Base-by-base conservation (phyloP, 805 yeast genomes). In the Ogataea nitratoaversa region DNA sequence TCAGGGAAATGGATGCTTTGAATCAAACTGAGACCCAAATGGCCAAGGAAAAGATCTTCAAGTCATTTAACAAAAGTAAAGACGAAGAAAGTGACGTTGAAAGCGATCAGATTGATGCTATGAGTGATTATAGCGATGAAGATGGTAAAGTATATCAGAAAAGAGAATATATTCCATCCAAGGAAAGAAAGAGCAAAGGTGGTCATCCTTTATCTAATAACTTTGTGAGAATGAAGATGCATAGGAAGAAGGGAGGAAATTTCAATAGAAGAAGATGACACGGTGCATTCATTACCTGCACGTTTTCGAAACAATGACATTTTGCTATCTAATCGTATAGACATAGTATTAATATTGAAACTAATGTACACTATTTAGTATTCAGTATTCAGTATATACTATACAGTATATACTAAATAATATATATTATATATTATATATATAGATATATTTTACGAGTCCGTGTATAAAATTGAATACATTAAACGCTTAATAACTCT, bases 401-500 rank as follows among this genome's bases (percentile, higher is more conserved):
- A n/a, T n/a, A n/a, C n/a, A n/a, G n/a, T n/a, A n/a, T n/a, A n/a
- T n/a, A n/a, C n/a, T n/a, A n/a, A n/a, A n/a, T n/a, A n/a, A n/a
- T n/a, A n/a, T n/a, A n/a, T n/a, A n/a, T n/a, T n/a, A n/a, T n/a
- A 20, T 11, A 23, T 31, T 32, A 16, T 29, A 38, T 24, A 16
- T 30, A 27, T 28, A 16, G 37, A 35, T 30, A 38, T 19, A 27
- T 19, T 34, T 33, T 29, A 18, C 38, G 11, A 22, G 25, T 22
- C 25, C 11, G 25, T 22, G 25, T 22, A 34, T 32, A 39, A 27
- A 28, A n/a, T 19, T 22, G 45, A 65, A 57, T 74, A 37, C 89
- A n/a, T 19, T 22, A 45, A 65, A 57, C 74, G 37, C 89, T 82
- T 53, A 91, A 70, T 51, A 93, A 64, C 63, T 88, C 95, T 53